Evolutionary conservation across 1,284 basidiomycete species (phyloP).

Genomic region (Pseudozyma tsukubaensis): DNA sequence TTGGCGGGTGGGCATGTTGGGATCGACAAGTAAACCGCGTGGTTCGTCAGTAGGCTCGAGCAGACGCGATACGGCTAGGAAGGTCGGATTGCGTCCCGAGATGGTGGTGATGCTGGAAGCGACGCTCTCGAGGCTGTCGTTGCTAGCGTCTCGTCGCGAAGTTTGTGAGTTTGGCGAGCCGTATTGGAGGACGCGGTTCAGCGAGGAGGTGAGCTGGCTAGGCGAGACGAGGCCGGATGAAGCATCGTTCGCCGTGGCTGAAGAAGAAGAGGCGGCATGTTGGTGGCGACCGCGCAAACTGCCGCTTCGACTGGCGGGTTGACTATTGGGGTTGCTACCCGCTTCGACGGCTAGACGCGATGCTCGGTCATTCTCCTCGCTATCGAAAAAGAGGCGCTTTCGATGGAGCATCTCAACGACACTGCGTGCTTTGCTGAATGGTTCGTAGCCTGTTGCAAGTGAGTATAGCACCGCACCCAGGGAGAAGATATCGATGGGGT

Average conservation of each 20-base stretch:
- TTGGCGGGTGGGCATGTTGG: constrained; percentile 5
- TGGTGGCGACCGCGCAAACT: constrained; percentile 44
- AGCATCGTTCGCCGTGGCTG: too few relatives aligned
- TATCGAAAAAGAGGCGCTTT: constrained; percentile 61
- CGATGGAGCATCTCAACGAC: constrained; percentile 65
- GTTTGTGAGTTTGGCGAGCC: not conserved
- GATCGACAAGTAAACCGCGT: constrained; percentile 32
- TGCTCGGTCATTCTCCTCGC: constrained; percentile 64
- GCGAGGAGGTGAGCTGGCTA: constrained; percentile 25
- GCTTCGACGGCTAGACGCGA: constrained; percentile 48
- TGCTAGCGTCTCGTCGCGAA: constrained; percentile 43
- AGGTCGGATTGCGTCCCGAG: constrained; percentile 31
- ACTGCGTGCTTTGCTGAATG: constrained; percentile 57
- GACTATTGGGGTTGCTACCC: constrained; percentile 43
- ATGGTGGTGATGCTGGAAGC: constrained; percentile 60
- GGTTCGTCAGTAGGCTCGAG: constrained; percentile 47
- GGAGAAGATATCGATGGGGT: constrained; percentile 63
- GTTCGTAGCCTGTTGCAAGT: constrained; percentile 62
- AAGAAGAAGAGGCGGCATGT: not conserved
- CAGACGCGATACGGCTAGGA: constrained; percentile 36
- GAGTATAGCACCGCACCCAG: constrained; percentile 65
- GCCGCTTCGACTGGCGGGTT: constrained; percentile 37
- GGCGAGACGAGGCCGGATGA: constrained; percentile 1
- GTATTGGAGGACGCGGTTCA: constrained; percentile 18
- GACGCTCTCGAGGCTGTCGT: constrained; percentile 55